Evolutionary conservation across 371 early-diverging fungal genomes (phyloP).

Genomic region (Saksenaea vasiformis): DNA sequence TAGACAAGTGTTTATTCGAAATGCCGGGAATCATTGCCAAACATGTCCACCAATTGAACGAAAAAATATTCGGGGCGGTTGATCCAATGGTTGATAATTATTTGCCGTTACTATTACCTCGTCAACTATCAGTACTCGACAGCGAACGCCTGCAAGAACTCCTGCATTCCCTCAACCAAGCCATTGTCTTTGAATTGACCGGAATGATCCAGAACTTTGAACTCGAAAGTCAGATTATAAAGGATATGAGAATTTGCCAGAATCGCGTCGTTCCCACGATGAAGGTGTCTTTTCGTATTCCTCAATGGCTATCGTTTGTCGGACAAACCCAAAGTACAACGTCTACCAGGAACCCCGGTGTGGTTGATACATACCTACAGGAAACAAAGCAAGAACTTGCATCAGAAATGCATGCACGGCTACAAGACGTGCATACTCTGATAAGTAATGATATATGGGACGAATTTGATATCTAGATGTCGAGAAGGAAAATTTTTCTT

Average conservation of each 20-base stretch:
- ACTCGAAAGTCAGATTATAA: not conserved
- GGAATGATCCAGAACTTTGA: not conserved
- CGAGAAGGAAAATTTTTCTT: not conserved
- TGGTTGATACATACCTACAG: not conserved
- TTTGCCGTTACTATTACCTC: slow-evolving; percentile 3
- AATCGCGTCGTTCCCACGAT: not conserved
- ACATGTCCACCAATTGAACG: slow-evolving; percentile 18
- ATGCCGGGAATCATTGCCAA: slow-evolving; percentile 24
- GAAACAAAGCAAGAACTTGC: not conserved
- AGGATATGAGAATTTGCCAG: not conserved
- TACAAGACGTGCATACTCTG: not conserved
- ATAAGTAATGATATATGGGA: not conserved
- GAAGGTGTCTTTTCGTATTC: not conserved
- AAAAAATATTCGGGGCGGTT: slow-evolving; percentile 8
- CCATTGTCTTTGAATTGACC: not conserved
- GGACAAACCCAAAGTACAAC: not conserved
- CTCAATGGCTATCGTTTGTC: not conserved
- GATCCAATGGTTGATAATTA: slow-evolving; percentile 5
- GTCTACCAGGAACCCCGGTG: not conserved
- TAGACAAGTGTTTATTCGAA: slow-evolving; percentile 16
- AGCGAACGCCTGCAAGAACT: not conserved
- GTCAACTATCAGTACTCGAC: not conserved
- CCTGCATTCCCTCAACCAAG: not conserved
- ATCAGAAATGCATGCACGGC: not conserved
- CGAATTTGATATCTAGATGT: not conserved